phyloP scores from a whole-genome alignment of 768 basidiomycete genomes.

The Tulasnella calospora region DNA sequence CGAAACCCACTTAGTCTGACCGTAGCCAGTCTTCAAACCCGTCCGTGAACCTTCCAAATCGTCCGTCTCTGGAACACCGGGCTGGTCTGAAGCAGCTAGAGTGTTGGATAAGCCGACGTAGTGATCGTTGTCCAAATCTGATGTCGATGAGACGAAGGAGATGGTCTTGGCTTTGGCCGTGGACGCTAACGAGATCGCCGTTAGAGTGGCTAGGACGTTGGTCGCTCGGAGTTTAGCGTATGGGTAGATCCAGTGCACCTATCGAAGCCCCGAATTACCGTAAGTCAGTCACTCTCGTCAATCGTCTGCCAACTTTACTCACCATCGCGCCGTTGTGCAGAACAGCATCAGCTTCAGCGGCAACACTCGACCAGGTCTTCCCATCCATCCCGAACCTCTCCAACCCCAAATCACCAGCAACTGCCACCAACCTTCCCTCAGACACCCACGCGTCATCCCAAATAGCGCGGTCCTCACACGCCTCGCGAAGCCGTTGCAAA shows the following conservation, averaged over 20 bases:
- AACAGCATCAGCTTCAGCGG: conserved; percentile 70
- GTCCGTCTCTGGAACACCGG: conserved; percentile 80
- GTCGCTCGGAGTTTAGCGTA: conserved; percentile 88
- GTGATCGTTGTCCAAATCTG: conserved; percentile 86
- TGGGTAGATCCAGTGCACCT: conserved; percentile 99
- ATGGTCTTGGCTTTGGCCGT: conserved; percentile 68
- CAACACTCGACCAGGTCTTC: conserved; percentile 60
- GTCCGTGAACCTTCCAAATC: conserved; percentile 77
- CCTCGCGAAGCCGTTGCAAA: conserved; percentile 62
- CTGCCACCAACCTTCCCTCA: conserved; percentile 64
- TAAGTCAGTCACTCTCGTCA: not conserved
- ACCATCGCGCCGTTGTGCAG: conserved; percentile 97
- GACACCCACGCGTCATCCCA: conserved; percentile 85
- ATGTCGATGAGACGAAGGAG: conserved; percentile 92
- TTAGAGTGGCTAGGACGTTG: conserved; percentile 89
- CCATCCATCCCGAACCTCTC: conserved; percentile 67
- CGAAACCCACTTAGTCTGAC: conserved; percentile 97
- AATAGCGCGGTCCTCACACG: conserved; percentile 69
- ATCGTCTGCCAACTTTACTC: conserved; percentile 35
- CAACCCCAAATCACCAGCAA: conserved; percentile 76
- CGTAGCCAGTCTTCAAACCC: conserved; percentile 83
- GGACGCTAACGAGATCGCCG: conserved; percentile 73
- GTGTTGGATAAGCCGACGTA: conserved; percentile 85
- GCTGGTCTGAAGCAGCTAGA: conserved; percentile 35
- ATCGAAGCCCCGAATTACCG: conserved; percentile 11